Conservation (phyloP, 2,329 filamentous ascomycete species). For the Ophiosphaerella narmari region DNA sequence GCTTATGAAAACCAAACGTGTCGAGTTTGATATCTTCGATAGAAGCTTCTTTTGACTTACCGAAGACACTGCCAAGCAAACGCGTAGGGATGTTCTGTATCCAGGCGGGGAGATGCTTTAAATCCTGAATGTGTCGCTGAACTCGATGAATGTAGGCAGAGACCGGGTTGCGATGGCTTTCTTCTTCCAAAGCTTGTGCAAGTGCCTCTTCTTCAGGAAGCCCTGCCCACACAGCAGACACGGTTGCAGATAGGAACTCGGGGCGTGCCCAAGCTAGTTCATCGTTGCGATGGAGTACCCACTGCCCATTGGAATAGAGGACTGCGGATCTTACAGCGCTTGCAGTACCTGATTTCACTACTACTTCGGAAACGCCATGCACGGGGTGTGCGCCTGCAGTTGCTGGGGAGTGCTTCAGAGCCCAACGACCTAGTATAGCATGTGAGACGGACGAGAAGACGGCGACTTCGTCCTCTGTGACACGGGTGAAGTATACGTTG, state of each 20-base stretch:
- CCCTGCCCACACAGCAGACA: slow-evolving; percentile 80
- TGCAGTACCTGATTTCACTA: slow-evolving; percentile 68
- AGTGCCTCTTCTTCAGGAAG: slow-evolving; percentile 74
- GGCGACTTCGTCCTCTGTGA: slow-evolving; percentile 74
- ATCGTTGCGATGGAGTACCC: slow-evolving; percentile 83
- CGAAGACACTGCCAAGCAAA: slow-evolving; percentile 60
- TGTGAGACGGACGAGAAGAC: slow-evolving; percentile 78
- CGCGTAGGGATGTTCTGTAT: slow-evolving; percentile 70
- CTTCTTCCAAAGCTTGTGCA: slow-evolving; percentile 79
- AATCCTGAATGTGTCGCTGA: slow-evolving; percentile 77
- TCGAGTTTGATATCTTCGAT: slow-evolving; percentile 64
- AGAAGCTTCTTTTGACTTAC: slow-evolving; percentile 64
- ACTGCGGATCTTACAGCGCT: slow-evolving; percentile 81
- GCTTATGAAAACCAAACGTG: slow-evolving; percentile 86
- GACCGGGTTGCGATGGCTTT: slow-evolving; percentile 79
- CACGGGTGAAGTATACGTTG: slow-evolving; percentile 86
- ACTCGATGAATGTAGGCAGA: slow-evolving; percentile 88
- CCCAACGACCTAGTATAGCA: slow-evolving; percentile 76
- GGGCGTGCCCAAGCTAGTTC: slow-evolving; percentile 77
- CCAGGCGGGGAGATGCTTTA: slow-evolving; percentile 76
- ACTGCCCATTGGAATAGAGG: slow-evolving; percentile 69
- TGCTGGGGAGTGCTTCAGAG: slow-evolving; percentile 53
- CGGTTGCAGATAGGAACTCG: slow-evolving; percentile 80
- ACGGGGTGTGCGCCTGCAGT: slow-evolving; percentile 52
- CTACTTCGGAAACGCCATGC: slow-evolving; percentile 80